phyloP scores from a whole-genome alignment of 768 basidiomycete genomes.

The Boletus reticuloceps region DNA sequence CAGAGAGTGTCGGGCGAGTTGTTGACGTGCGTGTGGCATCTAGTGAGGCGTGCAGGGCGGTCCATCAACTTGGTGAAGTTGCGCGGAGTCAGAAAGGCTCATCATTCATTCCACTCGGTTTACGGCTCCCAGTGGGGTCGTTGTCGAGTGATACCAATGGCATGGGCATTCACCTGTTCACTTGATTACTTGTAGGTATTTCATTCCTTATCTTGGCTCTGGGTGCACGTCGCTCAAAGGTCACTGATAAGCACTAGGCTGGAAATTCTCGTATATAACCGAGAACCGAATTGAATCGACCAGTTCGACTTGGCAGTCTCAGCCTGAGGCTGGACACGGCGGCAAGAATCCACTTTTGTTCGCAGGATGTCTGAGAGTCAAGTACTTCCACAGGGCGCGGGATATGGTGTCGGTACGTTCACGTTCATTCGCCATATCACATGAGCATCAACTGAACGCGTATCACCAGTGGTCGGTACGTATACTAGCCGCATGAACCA shows the following conservation, averaged over 20 bases:
- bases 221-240: neutral
- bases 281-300: neutral
- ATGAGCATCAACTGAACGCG: neutral
- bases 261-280: slow-evolving; percentile 13
- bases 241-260: slow-evolving; percentile 15
- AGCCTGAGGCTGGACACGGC: slow-evolving; percentile 2
- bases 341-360: neutral
- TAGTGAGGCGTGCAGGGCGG: no score
- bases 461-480: slow-evolving; percentile 49
- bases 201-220: slow-evolving; percentile 15
- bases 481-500: neutral
- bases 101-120: no score
- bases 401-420: slow-evolving; percentile 75
- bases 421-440: neutral
- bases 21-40: neutral
- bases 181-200: neutral
- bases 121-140: neutral
- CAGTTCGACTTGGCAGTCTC: no score
- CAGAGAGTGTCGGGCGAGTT: no score
- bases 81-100: no score
- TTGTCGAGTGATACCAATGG: neutral
- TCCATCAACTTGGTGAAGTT: no score
- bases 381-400: slow-evolving; percentile 76
- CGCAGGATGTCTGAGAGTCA: slow-evolving; percentile 25
- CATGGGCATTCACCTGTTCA: neutral